Conservation (phyloP, 257 asterid genomes). For the Plantago elongata region DNA sequence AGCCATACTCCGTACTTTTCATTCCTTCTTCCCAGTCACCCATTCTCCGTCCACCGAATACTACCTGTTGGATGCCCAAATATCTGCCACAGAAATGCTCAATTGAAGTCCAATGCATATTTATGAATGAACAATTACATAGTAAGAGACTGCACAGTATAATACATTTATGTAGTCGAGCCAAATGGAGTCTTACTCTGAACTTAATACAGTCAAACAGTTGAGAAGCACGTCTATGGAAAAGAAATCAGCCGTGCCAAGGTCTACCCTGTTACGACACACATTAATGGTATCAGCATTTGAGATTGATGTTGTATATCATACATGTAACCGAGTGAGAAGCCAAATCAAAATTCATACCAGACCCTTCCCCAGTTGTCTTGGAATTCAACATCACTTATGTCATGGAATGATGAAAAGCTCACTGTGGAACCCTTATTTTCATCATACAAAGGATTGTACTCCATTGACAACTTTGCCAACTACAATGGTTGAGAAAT, state of each 20-base stretch:
- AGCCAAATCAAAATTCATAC: constrained; percentile 32
- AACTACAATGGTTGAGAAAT: constrained; percentile 40
- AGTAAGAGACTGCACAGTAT: not conserved
- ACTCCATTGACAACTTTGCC: constrained; percentile 71
- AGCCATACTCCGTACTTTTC: constrained; percentile 75
- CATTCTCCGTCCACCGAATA: constrained; percentile 72
- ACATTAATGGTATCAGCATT: not conserved
- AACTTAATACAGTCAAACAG: constrained; percentile 89
- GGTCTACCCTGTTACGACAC: constrained; percentile 75
- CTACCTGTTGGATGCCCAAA: constrained; percentile 89
- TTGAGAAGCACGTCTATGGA: constrained; percentile 89
- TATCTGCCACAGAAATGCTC: constrained; percentile 35
- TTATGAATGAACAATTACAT: too few species aligned
- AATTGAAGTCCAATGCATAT: too few species aligned
- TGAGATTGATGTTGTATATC: not conserved
- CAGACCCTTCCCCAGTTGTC: constrained; percentile 97
- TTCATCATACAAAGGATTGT: constrained; percentile 75
- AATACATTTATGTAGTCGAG: not conserved
- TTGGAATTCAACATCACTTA: constrained; percentile 84
- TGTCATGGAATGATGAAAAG: constrained; percentile 93
- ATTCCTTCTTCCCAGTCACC: constrained; percentile 99
- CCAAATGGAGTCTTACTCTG: constrained; percentile 58
- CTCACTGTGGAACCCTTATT: constrained; percentile 77
- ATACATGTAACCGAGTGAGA: not conserved
- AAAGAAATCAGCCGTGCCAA: constrained; percentile 87